phyloP scores from a whole-genome alignment of 169 alveolate genomes.

The Pseudocohnilembus persalinus region DNA sequence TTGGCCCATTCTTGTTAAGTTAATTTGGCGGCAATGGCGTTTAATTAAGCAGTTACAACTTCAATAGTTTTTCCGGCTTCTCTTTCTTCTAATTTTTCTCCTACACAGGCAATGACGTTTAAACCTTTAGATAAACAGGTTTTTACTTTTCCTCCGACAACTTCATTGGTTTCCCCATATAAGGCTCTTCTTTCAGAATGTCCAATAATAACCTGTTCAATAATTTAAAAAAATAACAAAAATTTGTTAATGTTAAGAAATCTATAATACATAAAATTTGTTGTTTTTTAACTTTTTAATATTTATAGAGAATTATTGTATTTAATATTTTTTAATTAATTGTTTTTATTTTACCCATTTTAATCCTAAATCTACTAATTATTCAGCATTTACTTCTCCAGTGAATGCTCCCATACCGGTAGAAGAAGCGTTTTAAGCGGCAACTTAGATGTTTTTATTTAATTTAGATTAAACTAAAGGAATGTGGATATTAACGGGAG shows the following conservation, averaged over 20 bases:
- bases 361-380: neutral
- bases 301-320: too few species aligned
- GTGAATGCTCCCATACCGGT: constrained; percentile 63
- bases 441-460: constrained; percentile 78
- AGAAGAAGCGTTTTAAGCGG: constrained; percentile 93
- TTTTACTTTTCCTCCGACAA: constrained; percentile 93
- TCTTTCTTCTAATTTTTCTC: constrained; percentile 95
- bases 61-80: constrained; percentile 93
- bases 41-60: constrained; percentile 90
- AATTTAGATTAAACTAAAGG: constrained; percentile 72
- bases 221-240: too few species aligned
- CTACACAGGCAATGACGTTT: constrained; percentile 94
- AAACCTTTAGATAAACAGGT: constrained; percentile 83
- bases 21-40: constrained; percentile 21
- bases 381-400: neutral
- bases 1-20: constrained; percentile 81
- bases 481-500: constrained; percentile 90
- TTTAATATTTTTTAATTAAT: too few species aligned
- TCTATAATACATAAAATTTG: too few species aligned
- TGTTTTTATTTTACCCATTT: too few species aligned
- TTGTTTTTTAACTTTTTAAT: too few species aligned
- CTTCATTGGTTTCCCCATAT: constrained; percentile 94
- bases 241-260: too few species aligned
- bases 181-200: constrained; percentile 97
- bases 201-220: constrained; percentile 96